Conservation (phyloP, 805 yeast species). For the Pichia manshurica region DNA sequence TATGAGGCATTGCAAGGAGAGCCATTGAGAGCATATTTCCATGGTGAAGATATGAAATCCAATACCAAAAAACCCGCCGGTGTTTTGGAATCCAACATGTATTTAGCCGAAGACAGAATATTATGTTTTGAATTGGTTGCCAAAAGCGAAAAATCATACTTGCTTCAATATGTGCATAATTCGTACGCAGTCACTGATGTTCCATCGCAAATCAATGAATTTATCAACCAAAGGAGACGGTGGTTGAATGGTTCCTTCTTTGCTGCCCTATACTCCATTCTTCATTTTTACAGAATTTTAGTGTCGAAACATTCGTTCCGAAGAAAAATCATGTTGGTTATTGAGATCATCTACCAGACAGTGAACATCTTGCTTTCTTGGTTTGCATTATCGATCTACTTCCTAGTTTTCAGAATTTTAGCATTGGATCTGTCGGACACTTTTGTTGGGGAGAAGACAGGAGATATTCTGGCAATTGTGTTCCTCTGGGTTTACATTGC, state of each 20-base stretch:
- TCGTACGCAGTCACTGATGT: conserved; percentile 95
- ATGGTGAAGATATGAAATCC: conserved; percentile 76
- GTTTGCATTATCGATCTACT: conserved; percentile 85
- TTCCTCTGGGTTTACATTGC: conserved; percentile 83
- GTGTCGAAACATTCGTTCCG: conserved; percentile 62
- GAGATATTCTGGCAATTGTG: conserved; percentile 67
- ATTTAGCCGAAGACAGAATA: conserved; percentile 92
- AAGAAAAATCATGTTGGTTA: conserved; percentile 62
- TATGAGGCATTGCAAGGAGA: conserved; percentile 72
- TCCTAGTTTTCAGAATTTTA: conserved; percentile 81
- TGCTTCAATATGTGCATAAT: conserved; percentile 75
- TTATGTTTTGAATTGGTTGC: conserved; percentile 92
- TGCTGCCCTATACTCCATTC: conserved; percentile 82
- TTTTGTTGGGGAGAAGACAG: conserved; percentile 45
- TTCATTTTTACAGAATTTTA: conserved; percentile 71
- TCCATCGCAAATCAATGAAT: conserved; percentile 82
- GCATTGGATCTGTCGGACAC: conserved; percentile 63
- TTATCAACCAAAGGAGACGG: conserved; percentile 85
- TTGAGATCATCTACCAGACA: conserved; percentile 77
- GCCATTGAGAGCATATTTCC: conserved; percentile 84
- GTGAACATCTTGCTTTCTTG: conserved; percentile 74
- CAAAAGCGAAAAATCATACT: conserved; percentile 62
- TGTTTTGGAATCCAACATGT: conserved; percentile 90
- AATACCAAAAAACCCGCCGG: conserved; percentile 61
- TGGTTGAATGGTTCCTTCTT: conserved; percentile 97